Percentiles rank a stretch among this genome's conserved stretches.
These are phyloP conservation scores for Colletotrichum spinosum DNA, from an alignment of 2,329 filamentous ascomycete species.

Conservation along the genomic window DNA sequence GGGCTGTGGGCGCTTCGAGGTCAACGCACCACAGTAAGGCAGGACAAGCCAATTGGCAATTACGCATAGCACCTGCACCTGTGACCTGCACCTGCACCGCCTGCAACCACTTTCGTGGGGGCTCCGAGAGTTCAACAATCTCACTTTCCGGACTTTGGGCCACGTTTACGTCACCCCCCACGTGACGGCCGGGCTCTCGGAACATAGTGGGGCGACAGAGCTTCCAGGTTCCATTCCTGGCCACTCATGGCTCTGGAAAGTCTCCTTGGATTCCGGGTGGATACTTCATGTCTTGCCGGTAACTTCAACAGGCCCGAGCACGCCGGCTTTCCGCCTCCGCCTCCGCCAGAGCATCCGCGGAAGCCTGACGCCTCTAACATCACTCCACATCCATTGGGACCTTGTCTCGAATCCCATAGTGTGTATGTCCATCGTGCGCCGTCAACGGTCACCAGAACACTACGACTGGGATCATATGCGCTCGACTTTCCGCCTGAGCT, in stretches of 20 bases:
- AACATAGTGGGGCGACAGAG: not conserved
- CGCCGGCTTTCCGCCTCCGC: no score
- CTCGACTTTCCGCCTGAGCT: no score
- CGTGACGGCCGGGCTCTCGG: conserved; percentile 20
- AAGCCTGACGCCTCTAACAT: no score
- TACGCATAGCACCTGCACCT: not conserved
- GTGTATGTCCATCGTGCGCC: no score
- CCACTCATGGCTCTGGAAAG: not conserved
- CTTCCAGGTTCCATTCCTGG: not conserved
- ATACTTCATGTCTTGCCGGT: conserved; percentile 4
- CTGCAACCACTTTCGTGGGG: not conserved
- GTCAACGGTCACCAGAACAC: no score
- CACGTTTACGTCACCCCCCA: conserved; percentile 33
- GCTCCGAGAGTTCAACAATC: conserved; percentile 10
- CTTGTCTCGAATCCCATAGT: no score
- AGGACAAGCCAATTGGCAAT: not conserved
- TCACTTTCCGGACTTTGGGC: conserved; percentile 1
- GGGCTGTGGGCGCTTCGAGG: conserved; percentile 13
- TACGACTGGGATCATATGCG: no score
- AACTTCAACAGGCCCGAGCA: conserved; percentile 7
- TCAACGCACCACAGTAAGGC: conserved; percentile 9
- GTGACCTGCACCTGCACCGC: conserved; percentile 4
- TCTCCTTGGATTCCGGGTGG: not conserved
- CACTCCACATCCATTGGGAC: no score
- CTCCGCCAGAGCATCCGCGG: no score